Conservation (phyloP, 1,139 yeast genomes). For the Kodamaea sp. region DNA sequence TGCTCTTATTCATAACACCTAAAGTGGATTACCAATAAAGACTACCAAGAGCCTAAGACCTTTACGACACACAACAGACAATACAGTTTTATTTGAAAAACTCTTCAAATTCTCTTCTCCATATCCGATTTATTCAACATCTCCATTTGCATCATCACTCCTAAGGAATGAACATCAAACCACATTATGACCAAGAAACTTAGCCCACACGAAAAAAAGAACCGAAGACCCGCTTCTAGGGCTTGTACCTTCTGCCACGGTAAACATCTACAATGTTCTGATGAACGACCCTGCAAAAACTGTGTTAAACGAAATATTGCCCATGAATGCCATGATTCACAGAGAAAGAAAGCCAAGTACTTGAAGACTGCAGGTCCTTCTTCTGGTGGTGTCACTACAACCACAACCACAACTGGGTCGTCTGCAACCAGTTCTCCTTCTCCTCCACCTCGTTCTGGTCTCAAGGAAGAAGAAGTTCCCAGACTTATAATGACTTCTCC, state of each 20-base stretch:
- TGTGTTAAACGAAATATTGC: constrained; percentile 63
- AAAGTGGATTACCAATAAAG: too few species aligned
- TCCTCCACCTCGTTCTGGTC: constrained; percentile 1
- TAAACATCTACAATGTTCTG: constrained; percentile 68
- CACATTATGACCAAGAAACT: constrained; percentile 63
- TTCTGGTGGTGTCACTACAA: constrained; percentile 2
- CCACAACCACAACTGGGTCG: constrained; percentile 5
- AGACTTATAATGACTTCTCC: background rate
- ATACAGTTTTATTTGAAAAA: too few species aligned
- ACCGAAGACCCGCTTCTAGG: constrained; percentile 60
- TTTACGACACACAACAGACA: too few species aligned
- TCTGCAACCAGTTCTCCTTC: constrained; percentile 7
- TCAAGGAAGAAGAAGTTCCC: constrained; percentile 1
- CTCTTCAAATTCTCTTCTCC: too few species aligned
- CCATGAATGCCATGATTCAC: constrained; percentile 58
- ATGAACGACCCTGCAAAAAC: constrained; percentile 66
- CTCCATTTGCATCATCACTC: too few species aligned
- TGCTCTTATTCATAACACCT: too few species aligned
- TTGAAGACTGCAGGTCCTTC: constrained; percentile 15
- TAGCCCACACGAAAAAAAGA: constrained; percentile 51
- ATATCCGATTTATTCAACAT: too few species aligned
- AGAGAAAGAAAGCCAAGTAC: constrained; percentile 55
- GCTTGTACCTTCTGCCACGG: constrained; percentile 74
- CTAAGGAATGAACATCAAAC: too few species aligned
- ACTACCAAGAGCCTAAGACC: too few species aligned